Base-by-base conservation (phyloP, 2,329 filamentous ascomycete genomes). In the Diaporthe sp. region DNA sequence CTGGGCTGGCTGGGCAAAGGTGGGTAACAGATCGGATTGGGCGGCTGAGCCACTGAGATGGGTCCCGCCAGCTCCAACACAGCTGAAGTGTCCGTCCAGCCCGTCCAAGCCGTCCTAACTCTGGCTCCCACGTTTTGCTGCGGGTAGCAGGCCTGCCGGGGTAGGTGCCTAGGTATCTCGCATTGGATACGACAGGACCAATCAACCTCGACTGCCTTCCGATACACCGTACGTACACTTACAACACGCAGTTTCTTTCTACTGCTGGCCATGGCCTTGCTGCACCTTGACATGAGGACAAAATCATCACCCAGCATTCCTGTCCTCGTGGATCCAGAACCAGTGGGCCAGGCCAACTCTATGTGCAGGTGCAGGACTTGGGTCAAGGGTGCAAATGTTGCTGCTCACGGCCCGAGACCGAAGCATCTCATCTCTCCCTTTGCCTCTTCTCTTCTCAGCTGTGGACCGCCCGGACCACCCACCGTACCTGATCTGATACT, bases 31-130 rank as follows among this genome's bases (percentile, higher is more conserved):
- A 63, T 39, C 44, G 63, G 63, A 68, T 68, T 68, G 63, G 63
- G 63, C 63, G 63, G 63, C 63, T 68, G 63, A 68, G 56, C 70
- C 70, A 71, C 56, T 71, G 50, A 32, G n/a, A 68, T 68, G 63
- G 61, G 61, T 51, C 61, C 61, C 15, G 30, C 44, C 44, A 51
- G 44, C 30, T 51, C 61, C 61, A 66, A 37, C 30, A 15, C 32
- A 68, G 63, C 63, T 68, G 63, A 53, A 53, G 22, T 22, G 25
- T 50, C 61, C 61, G 42, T 35, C 61, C 39, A 44, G 32, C n/a
- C 59, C 59, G 59, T 61, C n/a, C 56, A 37, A 19, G 15, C 53
- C 27, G 53, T 55, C 12, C 56, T 61, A 27, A 27, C 58, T 61
- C 59, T 63, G 37, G 59, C 61, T 68, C 44, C 63, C 63, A 68